Percentiles rank a stretch among this genome's conserved stretches.
phyloP scores from a whole-genome alignment of 345 rosid genomes.

The Sisymbrium irio region DNA sequence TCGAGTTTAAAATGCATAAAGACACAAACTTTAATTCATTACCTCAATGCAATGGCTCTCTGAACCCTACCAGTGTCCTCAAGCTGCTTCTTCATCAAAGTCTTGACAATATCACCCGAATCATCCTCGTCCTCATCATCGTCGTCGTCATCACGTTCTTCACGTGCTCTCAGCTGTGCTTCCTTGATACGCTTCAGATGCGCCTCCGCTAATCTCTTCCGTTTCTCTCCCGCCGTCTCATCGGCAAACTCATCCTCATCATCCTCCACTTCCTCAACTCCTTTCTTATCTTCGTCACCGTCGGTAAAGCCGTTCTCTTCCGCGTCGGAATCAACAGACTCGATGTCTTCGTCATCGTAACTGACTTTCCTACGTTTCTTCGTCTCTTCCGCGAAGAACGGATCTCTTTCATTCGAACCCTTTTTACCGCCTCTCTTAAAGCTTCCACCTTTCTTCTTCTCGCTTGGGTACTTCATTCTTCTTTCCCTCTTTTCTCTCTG shows the following conservation, averaged over 20 bases:
- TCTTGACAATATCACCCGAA: slow-evolving; percentile 45
- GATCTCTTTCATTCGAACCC: slow-evolving; percentile 35
- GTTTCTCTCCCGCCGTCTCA: slow-evolving; percentile 78
- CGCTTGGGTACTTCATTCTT: slow-evolving; percentile 34
- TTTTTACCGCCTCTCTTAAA: slow-evolving; percentile 37
- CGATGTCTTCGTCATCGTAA: slow-evolving; percentile 62
- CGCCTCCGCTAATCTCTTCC: slow-evolving; percentile 61
- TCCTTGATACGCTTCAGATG: slow-evolving; percentile 44
- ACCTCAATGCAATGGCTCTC: slow-evolving; percentile 79
- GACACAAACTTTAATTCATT: slow-evolving; percentile 5
- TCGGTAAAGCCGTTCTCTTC: slow-evolving; percentile 36
- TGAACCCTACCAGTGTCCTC: slow-evolving; percentile 85
- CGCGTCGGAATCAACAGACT: slow-evolving; percentile 56
- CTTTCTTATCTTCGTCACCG: slow-evolving; percentile 31
- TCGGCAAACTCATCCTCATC: slow-evolving; percentile 44
- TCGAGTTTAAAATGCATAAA: not conserved
- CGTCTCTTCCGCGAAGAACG: slow-evolving; percentile 46
- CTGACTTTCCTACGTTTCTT: slow-evolving; percentile 50
- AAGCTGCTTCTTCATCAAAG: slow-evolving; percentile 79
- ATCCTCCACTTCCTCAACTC: slow-evolving; percentile 29
- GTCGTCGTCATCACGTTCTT: slow-evolving; percentile 45
- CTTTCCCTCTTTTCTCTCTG: not conserved
- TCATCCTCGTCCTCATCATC: slow-evolving; percentile 49
- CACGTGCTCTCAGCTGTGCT: slow-evolving; percentile 45
- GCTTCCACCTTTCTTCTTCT: slow-evolving; percentile 39